These are phyloP conservation scores for Pythium aristosporum DNA, from an alignment of 352 stramenopile genomes.

Conservation along the genomic window DNA sequence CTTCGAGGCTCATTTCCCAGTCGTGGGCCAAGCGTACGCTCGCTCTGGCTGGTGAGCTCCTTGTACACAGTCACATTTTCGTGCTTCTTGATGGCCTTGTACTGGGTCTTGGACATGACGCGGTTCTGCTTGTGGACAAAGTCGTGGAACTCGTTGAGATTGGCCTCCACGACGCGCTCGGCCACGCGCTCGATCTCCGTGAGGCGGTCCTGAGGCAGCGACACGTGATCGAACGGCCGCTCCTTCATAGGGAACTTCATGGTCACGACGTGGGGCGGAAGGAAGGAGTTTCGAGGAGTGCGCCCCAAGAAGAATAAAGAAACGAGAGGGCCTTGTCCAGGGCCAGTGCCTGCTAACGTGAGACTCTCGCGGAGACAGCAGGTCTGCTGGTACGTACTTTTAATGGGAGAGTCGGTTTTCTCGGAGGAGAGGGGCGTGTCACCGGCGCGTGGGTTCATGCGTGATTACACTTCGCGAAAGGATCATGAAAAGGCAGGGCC, in stretches of 20 bases:
- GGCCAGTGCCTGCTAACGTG: neutral
- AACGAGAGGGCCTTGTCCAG: neutral
- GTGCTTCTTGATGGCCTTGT: constrained; percentile 52
- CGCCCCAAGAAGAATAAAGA: neutral
- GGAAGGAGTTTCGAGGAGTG: constrained; percentile 1
- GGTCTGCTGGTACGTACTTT: neutral
- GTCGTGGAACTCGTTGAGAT: constrained; percentile 32
- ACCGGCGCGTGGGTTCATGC: too few species aligned
- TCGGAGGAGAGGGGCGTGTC: too few species aligned
- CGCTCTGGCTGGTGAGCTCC: constrained; percentile 28
- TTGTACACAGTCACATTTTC: constrained; percentile 51
- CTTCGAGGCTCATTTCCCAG: constrained; percentile 13
- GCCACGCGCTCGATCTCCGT: constrained; percentile 30
- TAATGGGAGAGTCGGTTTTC: neutral
- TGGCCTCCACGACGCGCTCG: constrained; percentile 32
- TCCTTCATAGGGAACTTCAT: constrained; percentile 27
- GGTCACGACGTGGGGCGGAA: neutral
- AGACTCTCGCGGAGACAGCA: neutral
- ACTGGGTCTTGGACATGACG: constrained; percentile 36
- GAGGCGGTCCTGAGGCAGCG: constrained; percentile 32
- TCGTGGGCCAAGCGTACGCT: constrained; percentile 6
- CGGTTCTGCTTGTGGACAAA: constrained; percentile 28
- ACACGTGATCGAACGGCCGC: constrained; percentile 30
- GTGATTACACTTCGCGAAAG: too few species aligned
- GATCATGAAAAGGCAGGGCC: too few species aligned